Base-by-base conservation (phyloP, 1,284 basidiomycete species). In the Ceratobasidium sp. region DNA sequence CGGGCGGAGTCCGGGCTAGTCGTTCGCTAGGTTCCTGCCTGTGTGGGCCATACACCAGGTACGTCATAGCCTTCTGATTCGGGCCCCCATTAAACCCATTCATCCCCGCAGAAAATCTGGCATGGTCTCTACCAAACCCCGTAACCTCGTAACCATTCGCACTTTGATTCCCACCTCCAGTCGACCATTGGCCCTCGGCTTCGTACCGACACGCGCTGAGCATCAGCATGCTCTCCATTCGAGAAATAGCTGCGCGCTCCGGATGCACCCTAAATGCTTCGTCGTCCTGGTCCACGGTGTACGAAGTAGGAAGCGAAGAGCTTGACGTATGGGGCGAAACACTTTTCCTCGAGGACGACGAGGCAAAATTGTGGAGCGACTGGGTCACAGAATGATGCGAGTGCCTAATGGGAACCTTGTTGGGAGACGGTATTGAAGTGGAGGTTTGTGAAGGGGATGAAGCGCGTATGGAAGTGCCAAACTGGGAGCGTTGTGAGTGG, bases 251-350 rank as follows among this genome's bases (percentile, higher is more conserved):
- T 4, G 68, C 68, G 7, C 68, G 68, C 43, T 71, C 68, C 14
- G 68, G 68, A 22, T 71, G 68, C 16, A 71, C 68, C 27, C 54
- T 58, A 56, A 71, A 71, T 9, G 41, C 68, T 37, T 71, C 68
- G 27, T 71, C 68, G 16, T 68, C 65, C n/a, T 27, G n/a, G 5
- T 61, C 68, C 27, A 37, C 53, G n/a, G 16, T 27, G 22, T 48
- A 31, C 2, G 63, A 37, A 2, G 63, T 8, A 29, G 68, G 54
- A 61, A 41, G 54, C 13, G 68, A 59, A 1, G 61, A 43, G 27
- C 53, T 19, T 27, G 68, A 51, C 5, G 65, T 56, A 31, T 34
- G 65, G 31, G 63, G 34, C 22, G 65, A 69, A 41, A 49, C 51
- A 37, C 65, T 59, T 9, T 39, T 69, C n/a, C 65, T 34, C 22